Evolutionary conservation across 164 flowering plant species (phyloP), one percentile per base, ranked within the genome.

Genomic region (Tinospora cordifolia): DNA sequence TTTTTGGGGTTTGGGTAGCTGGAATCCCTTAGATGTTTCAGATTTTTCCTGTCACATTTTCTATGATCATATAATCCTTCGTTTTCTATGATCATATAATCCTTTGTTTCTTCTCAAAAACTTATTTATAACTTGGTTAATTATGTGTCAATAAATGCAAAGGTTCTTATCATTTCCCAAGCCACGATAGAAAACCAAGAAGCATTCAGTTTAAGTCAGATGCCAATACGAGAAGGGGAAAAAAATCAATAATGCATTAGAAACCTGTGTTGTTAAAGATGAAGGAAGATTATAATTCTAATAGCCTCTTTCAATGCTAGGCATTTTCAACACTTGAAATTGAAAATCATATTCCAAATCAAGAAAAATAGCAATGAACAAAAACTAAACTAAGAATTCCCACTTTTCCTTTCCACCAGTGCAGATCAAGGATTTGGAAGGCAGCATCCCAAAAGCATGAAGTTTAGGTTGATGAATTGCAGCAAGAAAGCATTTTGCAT

Each of bases 351-450:
- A 34, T 66, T 8, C 51, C 46, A n/a, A 65, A 9, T 27, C 15
- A 67, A 47, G 14, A 40, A 46, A 47, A 34, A 51, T 9, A 13
- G 12, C 19, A n/a, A 49, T 15, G 36, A 34, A 46, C 3, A 19
- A 3, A 14, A 27, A 40, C 8, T 19, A 40, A 22, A 57, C 8
- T 25, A 66, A 25, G 0, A 14, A 66, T 8, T 47, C 82, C 80
- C 83, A 86, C 96, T 80, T 88, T 75, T 69, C 81, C 68, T 54
- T 59, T 75, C 81, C 85, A 67, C 91, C 91, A 0, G 89, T 82
- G 83, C 91, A 88, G 63, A 88, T 67, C 27, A 85, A 68, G 30
- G 74, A 85, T 74, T 83, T 81, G 40, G 90, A 85, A 11, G 93
- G 87, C 71, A 82, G 49, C 62, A 81, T 39, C 38, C 83, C 81